phyloP scores from a whole-genome alignment of 306 rosid genomes.

The Fragaria nilgerrensis region DNA sequence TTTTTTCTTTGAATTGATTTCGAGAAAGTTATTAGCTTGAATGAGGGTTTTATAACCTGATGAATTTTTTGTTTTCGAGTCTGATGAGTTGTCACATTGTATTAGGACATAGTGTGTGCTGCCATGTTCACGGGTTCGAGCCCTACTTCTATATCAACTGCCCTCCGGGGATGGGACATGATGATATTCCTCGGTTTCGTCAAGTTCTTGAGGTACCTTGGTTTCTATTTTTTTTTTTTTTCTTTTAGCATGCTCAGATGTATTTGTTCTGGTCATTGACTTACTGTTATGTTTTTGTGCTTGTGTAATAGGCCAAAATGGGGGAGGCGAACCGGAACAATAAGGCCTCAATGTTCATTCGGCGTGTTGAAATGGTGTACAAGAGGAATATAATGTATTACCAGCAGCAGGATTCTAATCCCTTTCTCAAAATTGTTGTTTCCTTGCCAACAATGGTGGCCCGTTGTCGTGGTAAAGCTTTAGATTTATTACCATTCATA shows the following conservation, averaged over 20 bases:
- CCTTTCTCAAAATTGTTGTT: constrained; percentile 90
- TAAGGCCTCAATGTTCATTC: constrained; percentile 58
- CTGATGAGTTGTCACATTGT: constrained; percentile 20
- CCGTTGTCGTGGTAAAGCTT: constrained; percentile 82
- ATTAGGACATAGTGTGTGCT: constrained; percentile 88
- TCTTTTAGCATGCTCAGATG: constrained; percentile 6
- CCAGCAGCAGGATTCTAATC: constrained; percentile 64
- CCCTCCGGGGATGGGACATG: constrained; percentile 93
- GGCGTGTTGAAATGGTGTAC: constrained; percentile 78
- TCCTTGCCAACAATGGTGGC: constrained; percentile 97
- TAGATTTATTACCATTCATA: neutral
- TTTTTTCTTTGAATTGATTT: neutral
- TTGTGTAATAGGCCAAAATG: constrained; percentile 70
- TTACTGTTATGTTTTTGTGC: constrained; percentile 14
- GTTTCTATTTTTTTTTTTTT: neutral
- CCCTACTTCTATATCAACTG: constrained; percentile 89
- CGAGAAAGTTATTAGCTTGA: neutral
- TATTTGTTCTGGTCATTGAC: constrained; percentile 11
- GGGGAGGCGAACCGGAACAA: constrained; percentile 79
- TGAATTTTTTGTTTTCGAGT: neutral
- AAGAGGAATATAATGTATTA: constrained; percentile 88
- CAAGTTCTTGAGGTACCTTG: constrained; percentile 71
- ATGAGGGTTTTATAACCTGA: neutral
- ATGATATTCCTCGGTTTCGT: constrained; percentile 73
- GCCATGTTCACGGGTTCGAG: constrained; percentile 93